These are phyloP conservation scores for Puccinia polysora DNA, from an alignment of 1,284 basidiomycete genomes.

Conservation along the genomic window DNA sequence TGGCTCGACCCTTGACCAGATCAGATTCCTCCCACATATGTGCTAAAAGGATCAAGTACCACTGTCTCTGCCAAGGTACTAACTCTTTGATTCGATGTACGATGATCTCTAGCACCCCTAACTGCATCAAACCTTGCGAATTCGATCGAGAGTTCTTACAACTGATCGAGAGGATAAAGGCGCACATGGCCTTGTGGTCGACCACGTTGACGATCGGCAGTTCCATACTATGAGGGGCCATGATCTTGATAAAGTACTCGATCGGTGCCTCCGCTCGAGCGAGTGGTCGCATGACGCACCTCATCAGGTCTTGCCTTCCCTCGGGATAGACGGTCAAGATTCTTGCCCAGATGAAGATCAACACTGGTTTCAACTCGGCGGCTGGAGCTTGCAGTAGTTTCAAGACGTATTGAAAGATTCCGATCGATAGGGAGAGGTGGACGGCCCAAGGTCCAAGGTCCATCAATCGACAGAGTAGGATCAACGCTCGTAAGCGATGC, in stretches of 20 bases:
- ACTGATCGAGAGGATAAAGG: constrained; percentile 40
- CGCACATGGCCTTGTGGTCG: constrained; percentile 43
- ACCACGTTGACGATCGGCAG: constrained; percentile 35
- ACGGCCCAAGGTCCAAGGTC: constrained; percentile 44
- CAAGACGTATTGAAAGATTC: constrained; percentile 43
- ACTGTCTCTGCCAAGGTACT: constrained; percentile 34
- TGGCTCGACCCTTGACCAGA: constrained; percentile 42
- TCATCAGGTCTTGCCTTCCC: constrained; percentile 35
- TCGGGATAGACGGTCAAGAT: constrained; percentile 44
- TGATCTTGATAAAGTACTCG: constrained; percentile 39
- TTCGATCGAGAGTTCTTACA: constrained; percentile 33
- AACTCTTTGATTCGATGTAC: constrained; percentile 31
- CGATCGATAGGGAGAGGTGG: constrained; percentile 43
- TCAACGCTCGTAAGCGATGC: constrained; percentile 38
- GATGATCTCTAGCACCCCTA: constrained; percentile 37
- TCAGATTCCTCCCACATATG: constrained; percentile 42
- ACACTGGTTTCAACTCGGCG: constrained; percentile 36
- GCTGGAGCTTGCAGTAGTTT: constrained; percentile 42
- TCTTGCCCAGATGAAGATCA: constrained; percentile 44
- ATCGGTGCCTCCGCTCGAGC: constrained; percentile 25
- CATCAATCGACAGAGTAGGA: constrained; percentile 41
- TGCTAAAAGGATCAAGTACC: constrained; percentile 40
- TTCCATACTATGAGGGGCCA: constrained; percentile 29
- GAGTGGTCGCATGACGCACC: constrained; percentile 10
- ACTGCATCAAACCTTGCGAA: constrained; percentile 6